These are phyloP conservation scores for Naganishia albida DNA, from an alignment of 1,284 basidiomycete genomes.

Conservation along the genomic window DNA sequence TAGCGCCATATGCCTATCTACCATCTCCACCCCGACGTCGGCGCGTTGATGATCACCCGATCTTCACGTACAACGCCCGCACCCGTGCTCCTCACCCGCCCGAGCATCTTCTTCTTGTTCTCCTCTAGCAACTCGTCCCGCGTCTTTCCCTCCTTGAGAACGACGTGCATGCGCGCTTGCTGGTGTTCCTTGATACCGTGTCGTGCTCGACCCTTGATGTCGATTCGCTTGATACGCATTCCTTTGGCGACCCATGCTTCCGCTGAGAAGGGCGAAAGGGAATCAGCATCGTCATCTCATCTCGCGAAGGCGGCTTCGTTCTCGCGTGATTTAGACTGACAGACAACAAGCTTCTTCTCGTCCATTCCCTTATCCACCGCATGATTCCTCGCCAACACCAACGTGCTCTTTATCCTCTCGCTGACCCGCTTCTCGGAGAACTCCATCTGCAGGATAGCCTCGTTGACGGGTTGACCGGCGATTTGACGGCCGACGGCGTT, in stretches of 20 bases:
- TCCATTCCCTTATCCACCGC: constrained; percentile 79
- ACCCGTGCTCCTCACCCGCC: constrained; percentile 65
- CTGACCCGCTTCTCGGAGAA: constrained; percentile 87
- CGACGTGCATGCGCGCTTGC: constrained; percentile 72
- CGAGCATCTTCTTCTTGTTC: constrained; percentile 67
- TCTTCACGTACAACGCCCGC: constrained; percentile 77
- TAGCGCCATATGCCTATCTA: constrained; percentile 51
- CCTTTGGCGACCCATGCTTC: constrained; percentile 95
- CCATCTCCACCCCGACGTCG: constrained; percentile 72
- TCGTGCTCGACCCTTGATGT: constrained; percentile 82
- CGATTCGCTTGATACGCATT: constrained; percentile 67
- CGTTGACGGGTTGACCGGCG: constrained; percentile 82
- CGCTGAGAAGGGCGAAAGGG: constrained; percentile 56
- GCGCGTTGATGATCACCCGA: constrained; percentile 71
- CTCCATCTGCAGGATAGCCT: constrained; percentile 93
- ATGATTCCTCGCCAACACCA: constrained; percentile 83
- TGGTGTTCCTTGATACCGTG: constrained; percentile 77
- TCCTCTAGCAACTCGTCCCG: constrained; percentile 67
- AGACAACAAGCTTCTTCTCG: constrained; percentile 73
- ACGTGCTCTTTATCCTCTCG: constrained; percentile 77
- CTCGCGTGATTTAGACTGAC: constrained; percentile 58
- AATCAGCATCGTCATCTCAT: constrained; percentile 2
- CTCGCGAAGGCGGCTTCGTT: background rate
- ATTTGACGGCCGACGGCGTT: constrained; percentile 87
- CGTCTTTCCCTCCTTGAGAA: constrained; percentile 82